Evolutionary conservation across 2,329 filamentous ascomycete species (phyloP), one percentile per base, ranked within the genome.

Genomic region (Blumeriella jaapii): DNA sequence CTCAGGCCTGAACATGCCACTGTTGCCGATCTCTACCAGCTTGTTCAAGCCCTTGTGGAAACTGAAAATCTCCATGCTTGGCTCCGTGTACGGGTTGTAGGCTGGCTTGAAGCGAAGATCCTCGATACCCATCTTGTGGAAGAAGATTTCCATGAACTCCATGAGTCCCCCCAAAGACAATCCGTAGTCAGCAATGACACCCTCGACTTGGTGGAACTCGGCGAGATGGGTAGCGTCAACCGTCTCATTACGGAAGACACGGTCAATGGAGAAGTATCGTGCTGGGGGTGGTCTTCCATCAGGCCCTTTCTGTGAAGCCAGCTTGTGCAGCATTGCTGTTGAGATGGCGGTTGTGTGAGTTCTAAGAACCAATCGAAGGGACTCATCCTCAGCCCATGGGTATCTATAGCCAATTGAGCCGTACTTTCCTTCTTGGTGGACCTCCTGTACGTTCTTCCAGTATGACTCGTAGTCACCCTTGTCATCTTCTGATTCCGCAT

Each of bases 151-250:
- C 71, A 96, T 87, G 66, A 96, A 84, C 63, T 74, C 84, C 69
- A 95, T 93, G 39, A 96, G 67, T 29, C 87, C 91, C 48, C 91
- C 91, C 12, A 96, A 72, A 0, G 89, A 93, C 44, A 98, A 69
- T 22, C 81, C 82, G 59, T 93, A 96, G 62, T 98, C 91, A 16
- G 91, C 91, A 62, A 98, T 96, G 32, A 98, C 89, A 61, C 91
- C 91, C 63, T 98, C 91, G 20, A 96, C 84, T 59, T 98, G 91
- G 64, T 98, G 91, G 70, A 98, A 98, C 61, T 98, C 91, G 24
- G 86, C 87, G 54, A 98, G 63, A 67, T 98, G 91, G 6, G 91
- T 98, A 10, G 87, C 87, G 55, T 98, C 91, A 39, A 98, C 87
- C 2, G 85, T 85, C 63, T 98, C 91, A 61, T 98, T 98, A 48